Conservation (phyloP, 75 land plant genomes). For the Cryptomeria japonica region DNA sequence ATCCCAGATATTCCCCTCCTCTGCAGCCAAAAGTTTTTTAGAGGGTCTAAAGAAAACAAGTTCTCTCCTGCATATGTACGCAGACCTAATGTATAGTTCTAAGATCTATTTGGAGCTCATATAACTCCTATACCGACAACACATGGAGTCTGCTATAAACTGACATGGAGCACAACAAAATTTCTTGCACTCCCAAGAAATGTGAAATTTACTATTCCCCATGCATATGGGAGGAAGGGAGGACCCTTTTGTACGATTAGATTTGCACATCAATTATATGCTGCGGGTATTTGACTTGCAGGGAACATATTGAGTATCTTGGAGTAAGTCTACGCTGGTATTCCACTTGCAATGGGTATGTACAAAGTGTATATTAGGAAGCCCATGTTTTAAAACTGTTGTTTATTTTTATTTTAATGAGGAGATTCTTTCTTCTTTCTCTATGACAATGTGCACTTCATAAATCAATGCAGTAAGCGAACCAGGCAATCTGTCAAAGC, state of each 20-base stretch:
- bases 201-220: background rate
- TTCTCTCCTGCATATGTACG: background rate
- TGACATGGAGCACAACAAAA: constrained; percentile 5
- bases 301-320: background rate
- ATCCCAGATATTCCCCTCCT: background rate
- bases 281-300: background rate
- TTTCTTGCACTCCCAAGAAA: constrained; percentile 1
- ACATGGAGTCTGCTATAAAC: background rate
- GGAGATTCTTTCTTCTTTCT: background rate
- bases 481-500: constrained; percentile 4
- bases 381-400: background rate
- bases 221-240: background rate
- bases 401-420: background rate
- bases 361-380: background rate
- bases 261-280: background rate
- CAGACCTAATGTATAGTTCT: background rate
- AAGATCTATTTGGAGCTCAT: background rate
- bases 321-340: background rate
- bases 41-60: background rate
- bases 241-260: background rate
- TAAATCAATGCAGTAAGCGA: background rate
- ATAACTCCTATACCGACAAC: background rate
- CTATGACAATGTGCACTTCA: background rate
- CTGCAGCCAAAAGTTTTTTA: background rate
- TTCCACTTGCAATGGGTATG: too few relatives aligned